Percentiles rank a stretch among this genome's conserved stretches.
These are phyloP conservation scores for Abelmoschus esculentus DNA, from an alignment of 345 rosid genomes.

Conservation along the genomic window DNA sequence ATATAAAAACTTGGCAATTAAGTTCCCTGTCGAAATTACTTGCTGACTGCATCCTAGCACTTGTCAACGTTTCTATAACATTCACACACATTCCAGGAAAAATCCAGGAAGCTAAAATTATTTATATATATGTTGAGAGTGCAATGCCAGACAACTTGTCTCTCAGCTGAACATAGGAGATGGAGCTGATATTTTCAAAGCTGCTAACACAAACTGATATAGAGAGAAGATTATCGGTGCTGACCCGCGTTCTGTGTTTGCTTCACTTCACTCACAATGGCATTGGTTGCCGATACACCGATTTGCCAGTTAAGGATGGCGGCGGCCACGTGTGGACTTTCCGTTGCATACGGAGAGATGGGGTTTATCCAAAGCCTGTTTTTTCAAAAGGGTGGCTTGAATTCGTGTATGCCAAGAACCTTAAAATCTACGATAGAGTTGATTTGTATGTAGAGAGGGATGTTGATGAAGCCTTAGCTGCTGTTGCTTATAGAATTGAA, in stretches of 20 bases:
- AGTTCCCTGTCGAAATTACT: not conserved
- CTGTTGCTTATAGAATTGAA: not conserved
- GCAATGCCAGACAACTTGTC: not conserved
- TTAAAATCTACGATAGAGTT: not conserved
- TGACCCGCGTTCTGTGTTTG: not conserved
- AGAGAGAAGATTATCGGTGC: not conserved
- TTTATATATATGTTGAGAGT: not conserved
- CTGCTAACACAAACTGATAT: slow-evolving; percentile 6
- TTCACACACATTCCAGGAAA: not conserved
- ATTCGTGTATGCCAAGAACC: not conserved
- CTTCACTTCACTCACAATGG: not conserved
- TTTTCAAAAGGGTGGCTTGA: slow-evolving; percentile 9
- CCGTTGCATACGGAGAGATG: not conserved
- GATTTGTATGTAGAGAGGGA: not conserved
- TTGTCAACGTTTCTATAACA: not conserved
- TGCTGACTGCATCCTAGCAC: not conserved
- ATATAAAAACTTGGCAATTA: too few species aligned
- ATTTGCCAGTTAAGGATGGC: not conserved
- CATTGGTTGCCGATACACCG: not conserved
- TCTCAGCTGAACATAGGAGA: not conserved
- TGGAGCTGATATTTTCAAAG: slow-evolving; percentile 7
- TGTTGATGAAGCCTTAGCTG: not conserved
- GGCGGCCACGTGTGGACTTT: not conserved
- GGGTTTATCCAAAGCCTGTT: not conserved
- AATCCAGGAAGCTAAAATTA: not conserved